Evolutionary conservation across 202 grass and related monocot genomes (phyloP), one percentile per base, ranked within the genome.

Genomic region (Musa balbisiana): DNA sequence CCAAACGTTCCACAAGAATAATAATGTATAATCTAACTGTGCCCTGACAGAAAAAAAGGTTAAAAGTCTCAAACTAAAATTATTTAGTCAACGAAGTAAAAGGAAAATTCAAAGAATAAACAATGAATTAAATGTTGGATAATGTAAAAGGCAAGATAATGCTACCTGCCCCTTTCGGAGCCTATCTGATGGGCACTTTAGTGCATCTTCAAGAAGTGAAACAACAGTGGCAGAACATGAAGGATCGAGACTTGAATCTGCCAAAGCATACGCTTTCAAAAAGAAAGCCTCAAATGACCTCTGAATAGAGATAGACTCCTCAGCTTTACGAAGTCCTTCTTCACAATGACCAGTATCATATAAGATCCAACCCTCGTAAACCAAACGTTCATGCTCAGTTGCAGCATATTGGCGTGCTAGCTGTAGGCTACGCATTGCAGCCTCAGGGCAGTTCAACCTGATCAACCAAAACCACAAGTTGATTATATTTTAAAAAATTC

Each of bases 231-330:
- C 79, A 71, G 95, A 92, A 26, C 87, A 90, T 55, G 91, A 93
- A 63, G 95, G 82, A 76, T 99, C 95, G n/a, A 86, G 83, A 72
- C 87, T 91, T 5, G 95, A 92, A 89, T 99, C 95, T 14, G 95
- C 95, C 64, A 99, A 81, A 72, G 95, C 91, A 86, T 98, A 98
- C 11, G 94, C 94, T 85, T 97, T 97, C 66, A 97, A 76, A 80
- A 97, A 97, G 81, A 99, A 99, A 2, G 95, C 95, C 85, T 99
- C 95, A 77, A 99, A 99, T 65, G 95, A 99, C 64, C 95, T 89
- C 76, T 94, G 91, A 64, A 99, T 92, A 65, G 89, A 80, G 71
- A 99, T 95, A 2, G 95, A 95, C 81, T 92, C 91, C 86, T 99
- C 95, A 1, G 91, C 89, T 83, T 99, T 99, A 54, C 83, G 87